phyloP scores from a whole-genome alignment of 257 asterid species.

The Misopates orontium region DNA sequence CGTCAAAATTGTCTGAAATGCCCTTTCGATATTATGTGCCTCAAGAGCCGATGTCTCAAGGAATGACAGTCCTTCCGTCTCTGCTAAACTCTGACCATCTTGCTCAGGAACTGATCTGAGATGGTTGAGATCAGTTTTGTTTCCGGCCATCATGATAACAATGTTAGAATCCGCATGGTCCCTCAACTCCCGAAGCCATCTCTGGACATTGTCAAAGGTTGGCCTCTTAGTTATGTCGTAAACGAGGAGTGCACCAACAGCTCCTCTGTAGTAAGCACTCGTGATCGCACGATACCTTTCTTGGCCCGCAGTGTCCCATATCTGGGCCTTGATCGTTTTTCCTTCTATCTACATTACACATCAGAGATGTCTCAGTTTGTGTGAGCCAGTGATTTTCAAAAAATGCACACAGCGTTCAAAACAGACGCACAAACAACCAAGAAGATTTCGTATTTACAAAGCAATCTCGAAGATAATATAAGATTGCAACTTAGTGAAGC shows the following conservation, averaged over 20 bases:
- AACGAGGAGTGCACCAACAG: constrained; percentile 1
- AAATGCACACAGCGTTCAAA: background rate
- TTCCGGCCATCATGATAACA: constrained; percentile 16
- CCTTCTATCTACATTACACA: background rate
- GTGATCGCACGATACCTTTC: constrained; percentile 18
- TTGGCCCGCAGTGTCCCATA: constrained; percentile 11
- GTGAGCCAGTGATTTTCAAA: background rate
- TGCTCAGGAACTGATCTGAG: constrained; percentile 2
- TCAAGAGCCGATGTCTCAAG: constrained; percentile 9
- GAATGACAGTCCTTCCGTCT: constrained; percentile 4
- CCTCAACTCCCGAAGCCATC: constrained; percentile 10
- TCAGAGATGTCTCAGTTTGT: background rate
- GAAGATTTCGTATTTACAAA: no score
- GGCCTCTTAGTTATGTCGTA: constrained; percentile 14
- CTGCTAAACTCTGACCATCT: constrained; percentile 11
- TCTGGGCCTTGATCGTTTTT: background rate
- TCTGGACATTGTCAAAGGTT: constrained; percentile 16
- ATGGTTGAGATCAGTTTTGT: constrained; percentile 13
- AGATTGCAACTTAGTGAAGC: no score
- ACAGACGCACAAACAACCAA: no score
- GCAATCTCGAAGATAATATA: no score
- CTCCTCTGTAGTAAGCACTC: constrained; percentile 15
- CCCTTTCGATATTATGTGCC: constrained; percentile 6
- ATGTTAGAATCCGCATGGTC: constrained; percentile 14
- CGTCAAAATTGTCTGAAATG: background rate